Base-by-base conservation (phyloP, 2,329 filamentous ascomycete species). In the Raffaelea albimanens region DNA sequence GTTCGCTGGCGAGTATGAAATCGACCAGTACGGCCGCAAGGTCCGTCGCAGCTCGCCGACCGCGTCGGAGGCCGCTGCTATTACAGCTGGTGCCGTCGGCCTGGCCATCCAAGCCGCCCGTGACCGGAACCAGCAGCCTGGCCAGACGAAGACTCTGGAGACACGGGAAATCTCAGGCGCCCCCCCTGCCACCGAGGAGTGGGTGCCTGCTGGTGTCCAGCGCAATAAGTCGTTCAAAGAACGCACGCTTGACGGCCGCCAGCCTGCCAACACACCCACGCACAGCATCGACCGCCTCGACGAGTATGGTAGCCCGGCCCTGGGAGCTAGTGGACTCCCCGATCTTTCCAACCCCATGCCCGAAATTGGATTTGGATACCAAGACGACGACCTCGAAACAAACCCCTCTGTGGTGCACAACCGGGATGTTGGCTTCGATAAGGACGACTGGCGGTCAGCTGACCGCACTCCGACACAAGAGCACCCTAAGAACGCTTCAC, bases 371-470 rank as follows among this genome's bases (percentile, higher is more conserved):
- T 84, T 87, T 54, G 69, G 65, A 44, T 68, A 72, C 49, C 70
- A 75, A 11, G 75, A 79, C 34, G 88, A 94, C 52, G 53, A 55
- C 21, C 75, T 87, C 16, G 83, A 80, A 41, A 95, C 89, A 18
- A 94, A 94, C 59, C 88, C 88, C 3, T 95, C 90, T 0, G 74
- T 90, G 44, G 80, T 94, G 38, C 78, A 89, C 54, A 87, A 38
- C 34, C 13, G 18, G 8, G 34, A 38, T 19, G 34, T 38, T 19
- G 34, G 18, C 34, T n/a, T 38, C 22, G 52, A 55, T 7, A 52
- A 56, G 11, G 50, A 54, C 16, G 47, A 53, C n/a, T 51, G 47
- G 43, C 67, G 63, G 60, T 54, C 58, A 11, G 57, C 53, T 38
- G 58, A 60, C 20, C 52, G 53, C 23, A 64, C 63, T 2, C 62